phyloP scores from a whole-genome alignment of 129 eudicot genomes.

The Pulicaria dysenterica region DNA sequence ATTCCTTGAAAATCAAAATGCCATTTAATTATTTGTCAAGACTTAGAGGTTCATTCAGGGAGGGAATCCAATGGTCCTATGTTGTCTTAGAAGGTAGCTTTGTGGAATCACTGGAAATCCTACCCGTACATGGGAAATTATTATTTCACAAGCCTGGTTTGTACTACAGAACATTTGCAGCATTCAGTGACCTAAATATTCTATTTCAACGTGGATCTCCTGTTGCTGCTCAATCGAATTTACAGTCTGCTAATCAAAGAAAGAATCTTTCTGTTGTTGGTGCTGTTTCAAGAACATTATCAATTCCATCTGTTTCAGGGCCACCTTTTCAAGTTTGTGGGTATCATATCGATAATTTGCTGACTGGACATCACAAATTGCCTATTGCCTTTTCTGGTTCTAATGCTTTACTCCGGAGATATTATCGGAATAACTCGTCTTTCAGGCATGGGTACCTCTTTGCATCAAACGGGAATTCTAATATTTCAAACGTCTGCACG shows the following conservation, averaged over 20 bases:
- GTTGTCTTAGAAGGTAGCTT: conserved; percentile 42
- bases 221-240: conserved; percentile 53
- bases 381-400: conserved; percentile 57
- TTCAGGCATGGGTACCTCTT: conserved; percentile 27
- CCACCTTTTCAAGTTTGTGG: conserved; percentile 68
- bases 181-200: conserved; percentile 40
- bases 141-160: conserved; percentile 43
- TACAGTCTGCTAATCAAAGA: conserved; percentile 45
- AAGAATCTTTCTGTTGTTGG: conserved; percentile 63
- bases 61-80: conserved; percentile 48
- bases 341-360: conserved; percentile 55
- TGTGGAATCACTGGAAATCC: conserved; percentile 42
- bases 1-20: conserved; percentile 45
- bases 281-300: conserved; percentile 65
- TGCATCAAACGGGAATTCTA: conserved; percentile 26
- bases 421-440: conserved; percentile 31
- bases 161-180: conserved; percentile 42
- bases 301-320: conserved; percentile 73
- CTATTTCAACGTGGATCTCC: conserved; percentile 46
- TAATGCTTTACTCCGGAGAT: conserved; percentile 39
- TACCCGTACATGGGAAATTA: conserved; percentile 48
- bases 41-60: conserved; percentile 42
- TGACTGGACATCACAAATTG: conserved; percentile 43
- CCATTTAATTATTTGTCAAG: conserved; percentile 55
- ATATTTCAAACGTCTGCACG: conserved; percentile 31